Evolutionary conservation across 352 stramenopile genomes (phyloP).

Genomic region (Phytophthora pini): DNA sequence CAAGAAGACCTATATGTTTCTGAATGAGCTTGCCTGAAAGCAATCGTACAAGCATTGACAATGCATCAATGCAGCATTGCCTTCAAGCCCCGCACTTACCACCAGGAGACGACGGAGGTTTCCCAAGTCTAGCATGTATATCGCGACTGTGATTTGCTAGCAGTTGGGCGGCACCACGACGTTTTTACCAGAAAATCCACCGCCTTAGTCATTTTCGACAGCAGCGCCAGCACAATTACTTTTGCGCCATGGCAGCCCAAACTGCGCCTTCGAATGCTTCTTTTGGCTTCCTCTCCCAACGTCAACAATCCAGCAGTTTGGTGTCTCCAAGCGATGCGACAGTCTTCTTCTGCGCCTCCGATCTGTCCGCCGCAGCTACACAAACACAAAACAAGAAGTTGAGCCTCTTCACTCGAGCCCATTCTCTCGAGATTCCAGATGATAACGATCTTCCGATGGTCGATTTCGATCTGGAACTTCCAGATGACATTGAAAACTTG

Average conservation of each 20-base stretch:
- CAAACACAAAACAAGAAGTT: neutral
- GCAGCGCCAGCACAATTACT: neutral
- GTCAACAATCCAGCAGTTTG: neutral
- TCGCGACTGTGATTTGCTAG: too few species aligned
- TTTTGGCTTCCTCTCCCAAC: neutral
- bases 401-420: conserved; percentile 8
- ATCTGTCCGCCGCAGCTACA: neutral
- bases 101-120: too few species aligned
- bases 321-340: neutral
- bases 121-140: too few species aligned
- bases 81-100: too few species aligned
- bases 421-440: conserved; percentile 15
- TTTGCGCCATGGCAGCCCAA: neutral
- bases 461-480: neutral
- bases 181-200: too few species aligned
- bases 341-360: neutral
- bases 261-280: neutral
- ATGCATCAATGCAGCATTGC: too few species aligned
- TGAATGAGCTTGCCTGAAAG: too few species aligned
- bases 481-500: neutral
- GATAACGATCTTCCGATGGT: neutral
- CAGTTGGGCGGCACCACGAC: too few species aligned
- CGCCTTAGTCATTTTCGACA: neutral
- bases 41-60: too few species aligned
- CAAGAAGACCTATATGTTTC: too few species aligned